Base-by-base conservation (phyloP, 2,329 filamentous ascomycete species). In the Davidsoniella virescens region DNA sequence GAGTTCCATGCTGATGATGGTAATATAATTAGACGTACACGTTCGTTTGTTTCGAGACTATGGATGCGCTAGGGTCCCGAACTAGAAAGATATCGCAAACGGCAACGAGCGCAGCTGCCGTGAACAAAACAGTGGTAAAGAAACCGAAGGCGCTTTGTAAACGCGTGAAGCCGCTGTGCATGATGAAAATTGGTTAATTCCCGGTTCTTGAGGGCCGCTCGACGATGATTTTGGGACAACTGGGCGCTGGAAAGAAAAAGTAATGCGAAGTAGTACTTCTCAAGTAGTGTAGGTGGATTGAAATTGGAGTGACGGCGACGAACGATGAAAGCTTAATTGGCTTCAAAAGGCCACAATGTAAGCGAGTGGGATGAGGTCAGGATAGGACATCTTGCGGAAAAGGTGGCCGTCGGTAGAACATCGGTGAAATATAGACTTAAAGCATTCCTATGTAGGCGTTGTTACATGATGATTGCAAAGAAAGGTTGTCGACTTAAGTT, bases 131-230 rank as follows among this genome's bases (percentile, higher is more conserved):
- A 23, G 87, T 93, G 16, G 92, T 96, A 73, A 96, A 95, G 78
- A 94, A 95, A 65, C 92, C 87, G 64, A 98, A 98, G 64, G 87
- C 82, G 68, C 87, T 90, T 67, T 98, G 92, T 57, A 82, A 66
- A 58, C 92, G 85, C 55, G 84, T 87, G 45, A 94, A 67, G 44
- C 83, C 77, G 62, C 86, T 93, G 67, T 95, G 82, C 92, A 98
- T 96, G 54, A 54, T 72, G 68, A 61, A 56, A 54, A n/a, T 43
- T 10, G 4, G 17, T 47, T 47, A 20, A 43, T 38, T 16, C 18
- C 38, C 26, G 17, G 18, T 23, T 23, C n/a, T n/a, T 9, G 36
- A n/a, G 12, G 4, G 18, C 37, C 23, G 8, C 3, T 33, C 25
- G 7, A 40, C 14, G 20, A 9, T n/a, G 26, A 29, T 5, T 16